Evolutionary conservation across 495 filamentous ascomycete genomes (phyloP).

Genomic region (Podospora comata): DNA sequence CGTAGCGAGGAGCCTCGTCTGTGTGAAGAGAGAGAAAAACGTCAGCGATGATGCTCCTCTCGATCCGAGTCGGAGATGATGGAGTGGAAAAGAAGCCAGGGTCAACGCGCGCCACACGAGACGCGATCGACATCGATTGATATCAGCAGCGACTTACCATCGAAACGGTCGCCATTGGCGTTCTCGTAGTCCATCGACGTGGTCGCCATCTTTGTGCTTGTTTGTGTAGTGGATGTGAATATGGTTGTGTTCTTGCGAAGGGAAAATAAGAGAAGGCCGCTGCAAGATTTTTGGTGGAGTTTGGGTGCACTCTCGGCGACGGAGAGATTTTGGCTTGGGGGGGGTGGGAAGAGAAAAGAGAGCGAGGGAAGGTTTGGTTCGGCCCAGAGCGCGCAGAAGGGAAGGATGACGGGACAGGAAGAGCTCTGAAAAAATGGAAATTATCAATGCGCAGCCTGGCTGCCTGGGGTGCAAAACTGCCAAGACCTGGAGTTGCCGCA

Average conservation of each 20-base stretch:
- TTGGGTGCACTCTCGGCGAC: constrained; percentile 7
- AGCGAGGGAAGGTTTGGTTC: constrained; percentile 1
- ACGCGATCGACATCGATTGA: neutral
- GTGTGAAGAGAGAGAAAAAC: constrained; percentile 5
- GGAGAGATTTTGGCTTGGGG: neutral
- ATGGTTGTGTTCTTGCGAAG: neutral
- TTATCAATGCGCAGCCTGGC: constrained; percentile 8
- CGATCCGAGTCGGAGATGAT: neutral
- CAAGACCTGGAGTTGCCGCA: constrained; percentile 1
- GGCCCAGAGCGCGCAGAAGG: neutral
- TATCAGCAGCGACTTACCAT: constrained; percentile 57
- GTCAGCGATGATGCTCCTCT: constrained; percentile 1
- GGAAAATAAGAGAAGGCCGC: constrained; percentile 2
- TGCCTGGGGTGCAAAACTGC: neutral
- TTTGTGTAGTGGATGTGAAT: neutral
- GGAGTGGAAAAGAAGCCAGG: constrained; percentile 4
- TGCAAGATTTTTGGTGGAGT: constrained; percentile 10
- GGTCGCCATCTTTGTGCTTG: constrained; percentile 45
- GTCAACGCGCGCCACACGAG: neutral
- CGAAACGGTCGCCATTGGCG: constrained; percentile 75
- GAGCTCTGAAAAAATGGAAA: constrained; percentile 5
- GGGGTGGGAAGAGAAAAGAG: neutral
- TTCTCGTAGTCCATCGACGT: constrained; percentile 79
- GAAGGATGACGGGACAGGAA: neutral
- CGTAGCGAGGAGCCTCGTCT: constrained; percentile 78